phyloP scores from a whole-genome alignment of 495 filamentous ascomycete species.

The Choiromyces venosus region DNA sequence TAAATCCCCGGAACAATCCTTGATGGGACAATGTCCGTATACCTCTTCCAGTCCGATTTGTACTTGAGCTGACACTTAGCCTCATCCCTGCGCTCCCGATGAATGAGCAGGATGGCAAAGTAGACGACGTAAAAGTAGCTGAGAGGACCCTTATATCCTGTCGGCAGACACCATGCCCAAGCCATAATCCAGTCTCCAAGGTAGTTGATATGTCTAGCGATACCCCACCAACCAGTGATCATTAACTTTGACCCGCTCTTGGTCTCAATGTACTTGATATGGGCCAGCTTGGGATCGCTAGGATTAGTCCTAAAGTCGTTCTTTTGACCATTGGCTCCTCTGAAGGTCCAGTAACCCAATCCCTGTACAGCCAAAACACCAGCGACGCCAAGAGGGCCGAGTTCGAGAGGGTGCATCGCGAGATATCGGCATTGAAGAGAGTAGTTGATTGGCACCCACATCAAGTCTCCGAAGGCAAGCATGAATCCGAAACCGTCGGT shows the following conservation, averaged over 20 bases:
- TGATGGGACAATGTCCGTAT: constrained; percentile 73
- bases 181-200: constrained; percentile 94
- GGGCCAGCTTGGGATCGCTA: constrained; percentile 67
- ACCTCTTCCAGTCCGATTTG: constrained; percentile 87
- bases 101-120: constrained; percentile 81
- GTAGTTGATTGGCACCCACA: constrained; percentile 91
- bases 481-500: constrained; percentile 95
- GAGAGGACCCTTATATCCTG: constrained; percentile 75
- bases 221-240: constrained; percentile 90
- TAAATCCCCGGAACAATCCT: constrained; percentile 91
- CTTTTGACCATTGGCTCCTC: constrained; percentile 85
- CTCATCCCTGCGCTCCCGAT: constrained; percentile 87
- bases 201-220: constrained; percentile 92
- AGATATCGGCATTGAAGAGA: constrained; percentile 83
- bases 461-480: constrained; percentile 90
- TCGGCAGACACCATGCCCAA: constrained; percentile 88
- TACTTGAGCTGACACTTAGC: constrained; percentile 91
- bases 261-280: constrained; percentile 85
- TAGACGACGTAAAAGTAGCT: constrained; percentile 96
- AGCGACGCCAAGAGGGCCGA: constrained; percentile 60
- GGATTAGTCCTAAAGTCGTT: constrained; percentile 88
- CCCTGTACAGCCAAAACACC: constrained; percentile 60
- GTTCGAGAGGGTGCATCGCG: constrained; percentile 68
- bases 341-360: constrained; percentile 82
- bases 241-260: constrained; percentile 73